A percentile compares a stretch with the other conserved stretches of the same genome.
These are phyloP conservation scores for Passalora sequoiae DNA, from an alignment of 2,329 filamentous ascomycete genomes.

Conservation along the genomic window DNA sequence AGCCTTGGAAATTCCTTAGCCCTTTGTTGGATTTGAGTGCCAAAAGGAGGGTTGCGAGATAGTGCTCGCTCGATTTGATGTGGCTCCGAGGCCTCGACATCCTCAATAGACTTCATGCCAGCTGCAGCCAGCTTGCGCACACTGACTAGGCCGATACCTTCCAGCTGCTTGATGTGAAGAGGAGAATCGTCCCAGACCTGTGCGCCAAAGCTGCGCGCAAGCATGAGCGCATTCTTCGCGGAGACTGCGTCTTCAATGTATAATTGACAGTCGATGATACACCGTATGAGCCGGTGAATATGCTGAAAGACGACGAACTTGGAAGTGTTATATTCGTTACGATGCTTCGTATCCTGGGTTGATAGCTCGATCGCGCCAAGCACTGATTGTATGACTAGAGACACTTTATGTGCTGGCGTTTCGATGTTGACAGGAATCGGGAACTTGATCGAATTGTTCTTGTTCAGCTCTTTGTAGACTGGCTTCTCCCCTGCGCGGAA, in stretches of 20 bases:
- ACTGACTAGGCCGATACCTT: conserved; percentile 68
- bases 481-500: conserved; percentile 65
- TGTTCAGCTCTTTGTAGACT: conserved; percentile 68
- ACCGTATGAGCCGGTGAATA: conserved; percentile 64
- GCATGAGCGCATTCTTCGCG: conserved; percentile 64
- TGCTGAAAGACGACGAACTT: conserved; percentile 62
- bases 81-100: conserved; percentile 62
- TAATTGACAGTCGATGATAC: conserved; percentile 69
- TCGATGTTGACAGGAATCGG: conserved; percentile 64
- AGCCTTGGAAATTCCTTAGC: conserved; percentile 68
- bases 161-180: conserved; percentile 76
- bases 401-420: conserved; percentile 67
- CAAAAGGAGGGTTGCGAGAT: conserved; percentile 77
- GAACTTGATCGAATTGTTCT: conserved; percentile 62
- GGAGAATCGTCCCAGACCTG: conserved; percentile 77
- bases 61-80: conserved; percentile 71
- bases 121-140: conserved; percentile 67
- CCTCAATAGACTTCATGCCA: conserved; percentile 66
- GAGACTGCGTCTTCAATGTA: conserved; percentile 59
- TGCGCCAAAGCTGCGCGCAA: conserved; percentile 71
- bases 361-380: conserved; percentile 63
- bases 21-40: conserved; percentile 60
- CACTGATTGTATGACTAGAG: conserved; percentile 69
- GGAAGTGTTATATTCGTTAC: conserved; percentile 55
- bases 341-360: conserved; percentile 53